Base-by-base conservation (phyloP, 2,329 filamentous ascomycete genomes). In the Byssoonygena ceratinophila region DNA sequence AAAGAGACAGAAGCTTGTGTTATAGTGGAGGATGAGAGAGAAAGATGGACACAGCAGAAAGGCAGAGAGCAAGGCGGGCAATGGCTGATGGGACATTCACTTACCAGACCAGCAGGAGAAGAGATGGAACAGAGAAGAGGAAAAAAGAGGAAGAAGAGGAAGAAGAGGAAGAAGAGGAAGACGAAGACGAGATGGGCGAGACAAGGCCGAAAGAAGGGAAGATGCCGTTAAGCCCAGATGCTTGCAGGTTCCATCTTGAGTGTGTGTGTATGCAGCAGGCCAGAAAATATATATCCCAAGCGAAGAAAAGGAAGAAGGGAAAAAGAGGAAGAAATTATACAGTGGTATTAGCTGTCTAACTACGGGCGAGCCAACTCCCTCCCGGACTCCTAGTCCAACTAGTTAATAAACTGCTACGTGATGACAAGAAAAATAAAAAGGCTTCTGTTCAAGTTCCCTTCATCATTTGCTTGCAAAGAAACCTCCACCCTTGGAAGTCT, bases 111-210 rank as follows among this genome's bases (percentile, higher is more conserved):
- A 11, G 52, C 40, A 54, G 51, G n/a, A 37, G 37, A 46, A 52
- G 41, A 52, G 45, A 54, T 25, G 55, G 43, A 52, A 46, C 45
- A 41, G 55, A 52, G 54, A 58, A 52, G 54, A 57, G 56, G 53
- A 58, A 63, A 62, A 61, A 51, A 51, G 39, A 55, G 48, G 53
- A 37, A 34, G 40, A 45, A 14, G 16, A 51, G 55, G 51, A 55
- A 40, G 56, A 54, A 55, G 54, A 57, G 49, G 51, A 54, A 57
- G 47, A 46, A 50, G 52, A 49, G 46, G 54, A 50, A 44, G 31
- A 53, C 40, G 25, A 45, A 34, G 45, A 40, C 22, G 46, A 40
- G 22, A 20, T 29, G 27, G 27, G 27, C 4, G 27, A 9, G 27
- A n/a, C 49, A 27, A 53, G 50, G 40, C 12, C 51, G 53, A 36